Evolutionary conservation across 331 rosid species (phyloP).

Genomic region (Malus hybrid): DNA sequence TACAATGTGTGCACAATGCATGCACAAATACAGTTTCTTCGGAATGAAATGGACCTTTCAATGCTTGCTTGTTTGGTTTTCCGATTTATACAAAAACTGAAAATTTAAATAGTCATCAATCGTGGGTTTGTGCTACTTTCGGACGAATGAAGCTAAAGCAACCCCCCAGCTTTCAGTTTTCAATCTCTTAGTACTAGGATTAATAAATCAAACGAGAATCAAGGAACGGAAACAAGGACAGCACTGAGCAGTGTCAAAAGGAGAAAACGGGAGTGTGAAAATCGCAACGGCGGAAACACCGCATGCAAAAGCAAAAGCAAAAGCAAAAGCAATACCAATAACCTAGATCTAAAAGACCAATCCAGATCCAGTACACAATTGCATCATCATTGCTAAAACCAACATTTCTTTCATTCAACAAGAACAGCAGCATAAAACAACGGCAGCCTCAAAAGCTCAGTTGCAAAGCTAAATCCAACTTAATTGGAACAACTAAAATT

Average conservation of each 20-base stretch:
- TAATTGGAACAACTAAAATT: constrained; percentile 33
- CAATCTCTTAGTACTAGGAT: too few species aligned
- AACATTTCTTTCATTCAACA: constrained; percentile 18
- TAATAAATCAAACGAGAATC: background rate
- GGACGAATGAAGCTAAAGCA: too few species aligned
- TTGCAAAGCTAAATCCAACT: constrained; percentile 4
- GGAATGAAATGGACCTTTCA: background rate
- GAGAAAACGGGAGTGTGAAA: background rate
- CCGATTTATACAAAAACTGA: too few species aligned
- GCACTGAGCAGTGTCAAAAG: background rate
- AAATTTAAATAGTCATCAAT: too few species aligned
- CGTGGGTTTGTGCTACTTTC: too few species aligned
- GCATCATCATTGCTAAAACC: constrained; percentile 10
- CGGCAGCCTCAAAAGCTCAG: background rate
- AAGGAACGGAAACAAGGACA: background rate
- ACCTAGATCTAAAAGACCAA: too few species aligned
- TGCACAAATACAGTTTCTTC: background rate
- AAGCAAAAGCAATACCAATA: background rate
- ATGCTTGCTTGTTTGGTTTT: too few species aligned
- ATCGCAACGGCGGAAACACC: background rate
- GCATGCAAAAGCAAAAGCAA: background rate
- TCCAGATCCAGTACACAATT: background rate
- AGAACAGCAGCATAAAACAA: constrained; percentile 13
- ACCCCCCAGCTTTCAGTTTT: too few species aligned
- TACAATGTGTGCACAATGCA: background rate